Conservation (phyloP, 371 early-diverging fungal genomes). For the Mortierella sp. region DNA sequence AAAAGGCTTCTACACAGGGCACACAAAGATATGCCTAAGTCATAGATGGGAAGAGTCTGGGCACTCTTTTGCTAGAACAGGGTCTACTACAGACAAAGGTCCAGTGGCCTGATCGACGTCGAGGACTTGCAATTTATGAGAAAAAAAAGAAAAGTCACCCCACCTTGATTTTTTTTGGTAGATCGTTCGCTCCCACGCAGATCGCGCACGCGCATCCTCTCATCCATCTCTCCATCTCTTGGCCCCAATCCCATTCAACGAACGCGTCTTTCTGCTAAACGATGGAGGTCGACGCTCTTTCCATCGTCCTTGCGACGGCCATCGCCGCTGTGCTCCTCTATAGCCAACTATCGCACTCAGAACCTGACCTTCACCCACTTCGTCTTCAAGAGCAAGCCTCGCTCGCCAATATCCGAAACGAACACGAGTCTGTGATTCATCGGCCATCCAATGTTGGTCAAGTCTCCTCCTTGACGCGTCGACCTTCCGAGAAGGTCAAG, state of each 20-base stretch:
- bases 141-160: not conserved
- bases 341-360: conserved; percentile 58
- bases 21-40: no score
- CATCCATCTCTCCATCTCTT: conserved; percentile 1
- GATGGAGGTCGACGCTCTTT: conserved; percentile 50
- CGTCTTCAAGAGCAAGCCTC: conserved; percentile 77
- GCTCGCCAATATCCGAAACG: conserved; percentile 68
- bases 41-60: no score
- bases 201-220: conserved; percentile 1
- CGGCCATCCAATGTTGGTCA: conserved; percentile 57
- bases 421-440: conserved; percentile 76
- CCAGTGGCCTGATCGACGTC: no score
- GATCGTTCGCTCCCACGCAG: not conserved
- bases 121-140: no score
- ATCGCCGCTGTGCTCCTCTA: conserved; percentile 53
- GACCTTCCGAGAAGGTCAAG: conserved; percentile 58
- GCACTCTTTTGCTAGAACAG: no score
- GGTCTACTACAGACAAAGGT: no score
- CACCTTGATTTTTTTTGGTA: not conserved
- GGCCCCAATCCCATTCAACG: not conserved
- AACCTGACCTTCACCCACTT: conserved; percentile 85
- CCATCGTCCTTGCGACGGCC: conserved; percentile 44
- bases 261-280: not conserved
- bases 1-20: no score
- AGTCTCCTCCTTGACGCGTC: conserved; percentile 66